These are phyloP conservation scores for Aureobasidium sp. DNA, from an alignment of 2,329 filamentous ascomycete species.

Conservation along the genomic window DNA sequence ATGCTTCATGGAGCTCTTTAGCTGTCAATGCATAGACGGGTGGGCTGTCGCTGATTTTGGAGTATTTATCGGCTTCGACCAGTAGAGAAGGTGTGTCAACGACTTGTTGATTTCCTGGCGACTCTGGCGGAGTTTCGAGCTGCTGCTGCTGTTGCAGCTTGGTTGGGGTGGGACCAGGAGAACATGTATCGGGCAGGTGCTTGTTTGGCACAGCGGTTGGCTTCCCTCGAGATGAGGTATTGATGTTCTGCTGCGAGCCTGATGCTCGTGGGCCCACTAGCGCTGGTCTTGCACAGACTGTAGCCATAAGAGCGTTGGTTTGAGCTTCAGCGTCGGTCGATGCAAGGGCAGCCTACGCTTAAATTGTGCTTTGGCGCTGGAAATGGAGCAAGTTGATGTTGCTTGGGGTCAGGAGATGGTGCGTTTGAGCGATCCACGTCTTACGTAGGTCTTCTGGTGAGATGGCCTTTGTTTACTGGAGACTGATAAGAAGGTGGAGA, in stretches of 20 bases:
- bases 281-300: conserved; percentile 35
- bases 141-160: conserved; percentile 32
- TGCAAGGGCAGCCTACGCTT: background rate
- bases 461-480: conserved; percentile 9
- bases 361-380: background rate
- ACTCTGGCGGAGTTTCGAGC: conserved; percentile 38
- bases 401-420: background rate
- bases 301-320: conserved; percentile 31
- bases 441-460: background rate
- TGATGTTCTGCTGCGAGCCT: conserved; percentile 51
- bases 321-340: background rate
- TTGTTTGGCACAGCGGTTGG: conserved; percentile 71
- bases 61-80: conserved; percentile 63
- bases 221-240: conserved; percentile 49
- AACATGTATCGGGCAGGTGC: conserved; percentile 72
- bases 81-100: conserved; percentile 61
- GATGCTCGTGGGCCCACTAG: conserved; percentile 35
- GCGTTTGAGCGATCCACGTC: background rate
- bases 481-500: conserved; percentile 12
- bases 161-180: conserved; percentile 61
- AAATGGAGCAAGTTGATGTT: background rate
- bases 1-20: conserved; percentile 59
- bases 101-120: conserved; percentile 47
- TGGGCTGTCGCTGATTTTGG: conserved; percentile 48
- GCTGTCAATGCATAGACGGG: conserved; percentile 68